Conservation (phyloP, 2,329 filamentous ascomycete species). For the Truncatella angustata region DNA sequence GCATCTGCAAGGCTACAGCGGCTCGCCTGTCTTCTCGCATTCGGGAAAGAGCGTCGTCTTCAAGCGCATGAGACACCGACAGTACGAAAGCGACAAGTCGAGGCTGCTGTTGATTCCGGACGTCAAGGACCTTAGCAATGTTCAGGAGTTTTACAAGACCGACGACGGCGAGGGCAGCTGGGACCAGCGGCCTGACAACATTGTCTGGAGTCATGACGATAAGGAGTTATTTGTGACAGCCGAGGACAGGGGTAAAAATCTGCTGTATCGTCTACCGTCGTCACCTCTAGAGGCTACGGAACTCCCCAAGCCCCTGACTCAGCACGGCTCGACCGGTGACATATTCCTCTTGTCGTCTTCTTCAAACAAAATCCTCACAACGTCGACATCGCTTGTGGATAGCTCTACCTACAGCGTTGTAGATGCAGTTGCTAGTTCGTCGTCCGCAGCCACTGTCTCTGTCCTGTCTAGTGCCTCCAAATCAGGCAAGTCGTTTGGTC, state of each 20-base stretch:
- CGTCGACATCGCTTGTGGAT: conserved; percentile 67
- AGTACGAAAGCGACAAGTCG: conserved; percentile 81
- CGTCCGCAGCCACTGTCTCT: not conserved
- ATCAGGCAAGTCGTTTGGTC: conserved; percentile 64
- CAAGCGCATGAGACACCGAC: conserved; percentile 70
- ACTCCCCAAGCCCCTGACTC: conserved; percentile 48
- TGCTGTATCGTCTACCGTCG: conserved; percentile 62
- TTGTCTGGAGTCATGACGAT: conserved; percentile 58
- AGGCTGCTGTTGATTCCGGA: conserved; percentile 65
- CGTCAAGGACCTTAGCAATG: conserved; percentile 53
- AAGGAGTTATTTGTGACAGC: conserved; percentile 69
- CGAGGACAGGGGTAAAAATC: conserved; percentile 63
- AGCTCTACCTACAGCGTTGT: conserved; percentile 68
- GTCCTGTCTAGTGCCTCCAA: conserved; percentile 30
- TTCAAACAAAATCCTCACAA: conserved; percentile 56
- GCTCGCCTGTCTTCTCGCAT: conserved; percentile 69
- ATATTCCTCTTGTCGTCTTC: conserved; percentile 50
- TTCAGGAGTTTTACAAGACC: conserved; percentile 62
- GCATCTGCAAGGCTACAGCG: conserved; percentile 61
- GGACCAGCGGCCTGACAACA: conserved; percentile 56
- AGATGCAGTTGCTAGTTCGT: conserved; percentile 32
- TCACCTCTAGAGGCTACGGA: conserved; percentile 46
- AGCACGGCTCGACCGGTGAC: conserved; percentile 53
- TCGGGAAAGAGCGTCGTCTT: conserved; percentile 72
- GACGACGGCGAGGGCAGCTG: conserved; percentile 62